Conservation (phyloP, 768 basidiomycete species). For the Pleurotus eryngii region DNA sequence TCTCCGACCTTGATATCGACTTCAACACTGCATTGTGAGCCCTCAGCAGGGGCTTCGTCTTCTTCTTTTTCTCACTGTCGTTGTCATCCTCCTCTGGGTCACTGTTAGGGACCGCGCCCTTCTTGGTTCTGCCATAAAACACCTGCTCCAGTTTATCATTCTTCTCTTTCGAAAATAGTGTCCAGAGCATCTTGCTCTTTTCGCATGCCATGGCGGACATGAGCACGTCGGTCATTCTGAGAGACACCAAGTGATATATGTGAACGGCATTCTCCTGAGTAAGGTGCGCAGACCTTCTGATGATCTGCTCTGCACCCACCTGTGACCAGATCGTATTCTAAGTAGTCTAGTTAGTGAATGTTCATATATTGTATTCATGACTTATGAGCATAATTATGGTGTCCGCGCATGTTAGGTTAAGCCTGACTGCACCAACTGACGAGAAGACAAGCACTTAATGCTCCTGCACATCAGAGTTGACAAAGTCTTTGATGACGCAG, state of each 20-base stretch:
- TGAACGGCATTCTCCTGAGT: slow-evolving; percentile 8
- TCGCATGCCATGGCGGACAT: neutral
- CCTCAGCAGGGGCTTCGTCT: too few species aligned
- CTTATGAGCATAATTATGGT: slow-evolving; percentile 4
- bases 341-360: neutral
- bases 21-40: too few species aligned
- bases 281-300: slow-evolving; percentile 1
- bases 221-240: slow-evolving; percentile 4
- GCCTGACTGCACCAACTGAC: neutral
- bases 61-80: too few species aligned
- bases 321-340: slow-evolving; percentile 10
- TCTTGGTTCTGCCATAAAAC: too few species aligned
- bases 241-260: slow-evolving; percentile 5
- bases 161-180: too few species aligned
- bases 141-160: too few species aligned
- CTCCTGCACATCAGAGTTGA: neutral
- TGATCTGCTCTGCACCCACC: neutral
- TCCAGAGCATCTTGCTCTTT: slow-evolving; percentile 8
- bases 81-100: too few species aligned
- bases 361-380: neutral
- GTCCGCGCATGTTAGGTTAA: neutral
- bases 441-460: slow-evolving; percentile 4
- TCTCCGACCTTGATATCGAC: too few species aligned
- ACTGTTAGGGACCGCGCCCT: too few species aligned
- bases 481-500: neutral